Percentiles rank a stretch among this genome's conserved stretches.
Conservation (phyloP, 2,329 filamentous ascomycete genomes). For the Colletotrichum gigasporum region DNA sequence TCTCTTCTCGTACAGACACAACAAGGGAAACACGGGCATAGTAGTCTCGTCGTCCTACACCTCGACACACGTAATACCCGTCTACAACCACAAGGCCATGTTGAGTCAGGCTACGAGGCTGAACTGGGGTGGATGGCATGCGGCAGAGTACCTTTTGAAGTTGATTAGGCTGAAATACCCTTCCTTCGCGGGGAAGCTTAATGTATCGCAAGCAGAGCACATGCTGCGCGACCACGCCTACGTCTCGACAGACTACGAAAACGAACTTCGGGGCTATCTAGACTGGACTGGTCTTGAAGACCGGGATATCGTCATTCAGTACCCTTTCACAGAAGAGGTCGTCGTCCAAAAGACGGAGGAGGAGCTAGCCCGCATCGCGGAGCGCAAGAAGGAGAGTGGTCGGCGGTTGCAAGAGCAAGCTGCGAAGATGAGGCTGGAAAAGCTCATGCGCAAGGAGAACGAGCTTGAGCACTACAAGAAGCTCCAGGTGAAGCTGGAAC, state of each 20-base stretch:
- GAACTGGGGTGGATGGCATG: slow-evolving; percentile 94
- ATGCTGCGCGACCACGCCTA: slow-evolving; percentile 92
- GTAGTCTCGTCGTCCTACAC: slow-evolving; percentile 93
- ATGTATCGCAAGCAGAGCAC: slow-evolving; percentile 85
- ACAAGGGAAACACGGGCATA: slow-evolving; percentile 85
- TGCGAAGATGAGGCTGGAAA: slow-evolving; percentile 95
- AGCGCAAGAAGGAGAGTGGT: slow-evolving; percentile 95
- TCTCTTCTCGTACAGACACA: slow-evolving; percentile 94
- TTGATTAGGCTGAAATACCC: slow-evolving; percentile 93
- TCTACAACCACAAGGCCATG: slow-evolving; percentile 85
- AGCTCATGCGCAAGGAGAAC: slow-evolving; percentile 93
- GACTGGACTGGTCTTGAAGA: slow-evolving; percentile 95
- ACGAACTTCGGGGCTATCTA: slow-evolving; percentile 78
- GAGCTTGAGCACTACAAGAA: slow-evolving; percentile 94
- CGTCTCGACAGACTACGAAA: slow-evolving; percentile 83
- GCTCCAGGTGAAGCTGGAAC: slow-evolving; percentile 75
- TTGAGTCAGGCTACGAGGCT: slow-evolving; percentile 86
- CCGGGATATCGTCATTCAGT: slow-evolving; percentile 88
- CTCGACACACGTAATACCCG: slow-evolving; percentile 93
- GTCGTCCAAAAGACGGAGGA: slow-evolving; percentile 93
- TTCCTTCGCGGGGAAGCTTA: slow-evolving; percentile 86
- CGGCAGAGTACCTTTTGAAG: slow-evolving; percentile 90
- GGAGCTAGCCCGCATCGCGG: slow-evolving; percentile 87
- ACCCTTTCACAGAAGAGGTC: slow-evolving; percentile 92
- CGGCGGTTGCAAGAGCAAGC: slow-evolving; percentile 93